These are phyloP conservation scores for Fabrea salina DNA, from an alignment of 169 alveolate species.

Conservation along the genomic window DNA sequence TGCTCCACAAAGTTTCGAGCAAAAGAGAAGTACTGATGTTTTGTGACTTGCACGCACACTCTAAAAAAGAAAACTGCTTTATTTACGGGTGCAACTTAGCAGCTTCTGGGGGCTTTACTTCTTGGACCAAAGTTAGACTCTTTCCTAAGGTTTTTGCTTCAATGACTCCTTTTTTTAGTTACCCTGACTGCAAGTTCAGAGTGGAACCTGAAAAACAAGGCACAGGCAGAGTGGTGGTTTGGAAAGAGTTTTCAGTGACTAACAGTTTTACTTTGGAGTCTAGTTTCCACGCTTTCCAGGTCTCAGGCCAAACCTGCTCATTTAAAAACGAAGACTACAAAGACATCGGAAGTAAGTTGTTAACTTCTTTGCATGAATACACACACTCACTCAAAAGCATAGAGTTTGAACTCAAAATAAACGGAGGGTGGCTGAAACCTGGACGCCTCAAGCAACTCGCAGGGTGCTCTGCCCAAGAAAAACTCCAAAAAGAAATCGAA, in stretches of 20 bases:
- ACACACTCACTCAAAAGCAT: conserved; percentile 17
- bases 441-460: conserved; percentile 34
- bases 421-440: conserved; percentile 48
- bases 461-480: conserved; percentile 41
- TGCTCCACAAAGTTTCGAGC: conserved; percentile 23
- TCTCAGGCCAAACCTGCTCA: background rate
- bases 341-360: conserved; percentile 22
- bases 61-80: conserved; percentile 56
- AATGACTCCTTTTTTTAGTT: conserved; percentile 19
- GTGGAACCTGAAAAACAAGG: conserved; percentile 31
- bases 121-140: conserved; percentile 40
- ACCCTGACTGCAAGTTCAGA: conserved; percentile 37
- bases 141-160: conserved; percentile 38
- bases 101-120: conserved; percentile 35
- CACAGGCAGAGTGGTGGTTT: conserved; percentile 38
- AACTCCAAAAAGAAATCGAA: background rate
- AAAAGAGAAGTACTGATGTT: conserved; percentile 47
- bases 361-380: conserved; percentile 24
- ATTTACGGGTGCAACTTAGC: conserved; percentile 68
- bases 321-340: background rate
- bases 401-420: conserved; percentile 31
- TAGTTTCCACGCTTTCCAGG: conserved; percentile 37
- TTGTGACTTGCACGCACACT: conserved; percentile 76
- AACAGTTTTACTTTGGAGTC: conserved; percentile 72
- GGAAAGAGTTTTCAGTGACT: conserved; percentile 59